Base-by-base conservation (phyloP, 805 yeast genomes). In the Schizosaccharomyces cryophilus region DNA sequence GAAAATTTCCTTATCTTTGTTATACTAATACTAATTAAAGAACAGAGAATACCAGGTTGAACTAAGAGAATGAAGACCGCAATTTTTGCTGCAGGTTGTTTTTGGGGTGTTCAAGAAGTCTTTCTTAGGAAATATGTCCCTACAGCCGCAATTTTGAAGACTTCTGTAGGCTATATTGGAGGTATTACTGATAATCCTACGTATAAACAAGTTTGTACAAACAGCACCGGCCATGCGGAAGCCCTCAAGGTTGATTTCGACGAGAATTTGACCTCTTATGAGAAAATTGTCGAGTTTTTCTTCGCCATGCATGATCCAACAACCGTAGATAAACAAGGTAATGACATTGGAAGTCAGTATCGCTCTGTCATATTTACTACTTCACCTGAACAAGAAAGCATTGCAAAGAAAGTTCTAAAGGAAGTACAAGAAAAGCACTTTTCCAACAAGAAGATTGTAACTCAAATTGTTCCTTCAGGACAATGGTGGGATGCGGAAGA, bases 281-380 rank as follows among this genome's bases (percentile, higher is more conserved):
- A 72, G 62, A 85, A 84, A 35, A 72, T 90, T 56, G 72, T 87
- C 54, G 89, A 83, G 62, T 86, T 89, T 66, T 93, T 90, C 75
- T 89, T 87, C 74, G 77, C 84, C 67, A 87, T 87, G 70, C 98
- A 90, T 70, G 97, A 93, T 71, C 97, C 98, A 59, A 93, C 97
- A 1, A 83, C 88, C 1, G 63, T 77, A 61, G 81, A 89, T 67
- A 68, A 78, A 1, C 97, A 93, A 71, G 98, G 98, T 2, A 85
- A 86, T 21, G 96, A 90, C 68, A 66, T 67, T 7, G 98, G 98
- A 9, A 80, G 90, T 0, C 97, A 93, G 71, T 90, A 90, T 73
- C 79, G 96, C 67, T 82, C 90, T 19, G 95, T 83, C 1, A 78
- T 93, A 11, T 87, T 81, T 71, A 75, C 83, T 7, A 84, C 81